These are phyloP conservation scores for Gomphus bonarii DNA, from an alignment of 1,284 basidiomycete genomes.

Conservation along the genomic window DNA sequence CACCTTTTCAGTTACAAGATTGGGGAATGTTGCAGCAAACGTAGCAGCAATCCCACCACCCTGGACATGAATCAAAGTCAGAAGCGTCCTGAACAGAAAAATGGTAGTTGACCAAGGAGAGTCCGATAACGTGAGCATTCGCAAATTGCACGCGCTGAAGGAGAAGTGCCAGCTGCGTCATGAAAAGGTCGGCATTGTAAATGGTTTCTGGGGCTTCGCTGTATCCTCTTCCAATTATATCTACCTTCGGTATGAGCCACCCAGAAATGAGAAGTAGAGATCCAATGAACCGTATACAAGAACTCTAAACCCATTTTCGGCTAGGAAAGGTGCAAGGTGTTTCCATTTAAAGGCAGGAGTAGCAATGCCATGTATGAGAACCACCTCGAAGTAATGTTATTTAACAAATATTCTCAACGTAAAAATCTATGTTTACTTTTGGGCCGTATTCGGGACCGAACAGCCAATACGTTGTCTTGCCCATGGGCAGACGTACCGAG, in stretches of 20 bases:
- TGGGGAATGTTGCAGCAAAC: constrained; percentile 59
- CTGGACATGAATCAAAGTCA: constrained; percentile 23
- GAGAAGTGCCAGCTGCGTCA: constrained; percentile 65
- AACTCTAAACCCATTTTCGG: constrained; percentile 56
- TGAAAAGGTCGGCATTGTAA: constrained; percentile 54
- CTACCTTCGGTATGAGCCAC: constrained; percentile 25
- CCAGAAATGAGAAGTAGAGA: neutral
- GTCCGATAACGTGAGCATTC: constrained; percentile 49
- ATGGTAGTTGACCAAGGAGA: constrained; percentile 51
- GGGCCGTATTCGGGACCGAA: constrained; percentile 55
- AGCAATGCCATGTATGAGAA: constrained; percentile 70
- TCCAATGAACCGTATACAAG: constrained; percentile 51
- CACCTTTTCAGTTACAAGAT: constrained; percentile 52
- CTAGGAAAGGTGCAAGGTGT: constrained; percentile 54
- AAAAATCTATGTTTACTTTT: constrained; percentile 34
- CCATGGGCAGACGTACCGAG: constrained; percentile 10
- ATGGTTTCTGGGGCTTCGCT: constrained; percentile 61
- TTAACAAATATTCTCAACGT: too few species aligned
- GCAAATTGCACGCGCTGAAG: constrained; percentile 69
- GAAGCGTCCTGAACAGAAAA: neutral
- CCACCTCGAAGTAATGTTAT: constrained; percentile 34
- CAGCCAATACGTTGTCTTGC: constrained; percentile 62
- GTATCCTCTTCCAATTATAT: constrained; percentile 72
- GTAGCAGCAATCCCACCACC: constrained; percentile 63
- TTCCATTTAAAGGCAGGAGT: constrained; percentile 68